These are phyloP conservation scores for Mycena maculata DNA, from an alignment of 768 basidiomycete species.

Conservation along the genomic window DNA sequence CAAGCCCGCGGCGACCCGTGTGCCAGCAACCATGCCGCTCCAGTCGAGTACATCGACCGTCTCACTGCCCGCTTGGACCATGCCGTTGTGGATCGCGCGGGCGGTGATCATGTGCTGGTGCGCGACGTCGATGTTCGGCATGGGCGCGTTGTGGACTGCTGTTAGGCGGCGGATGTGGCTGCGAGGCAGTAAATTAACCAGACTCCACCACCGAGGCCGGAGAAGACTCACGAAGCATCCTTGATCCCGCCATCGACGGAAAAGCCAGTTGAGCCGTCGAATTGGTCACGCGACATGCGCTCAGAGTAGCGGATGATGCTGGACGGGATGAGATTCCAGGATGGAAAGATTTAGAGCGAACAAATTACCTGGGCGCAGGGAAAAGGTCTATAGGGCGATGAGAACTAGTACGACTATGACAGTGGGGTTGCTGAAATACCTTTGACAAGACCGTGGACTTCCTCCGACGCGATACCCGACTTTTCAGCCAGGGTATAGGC, in stretches of 20 bases:
- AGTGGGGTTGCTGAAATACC: constrained; percentile 50
- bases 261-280: constrained; percentile 82
- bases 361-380: constrained; percentile 67
- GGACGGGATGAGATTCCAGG: constrained; percentile 5
- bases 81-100: constrained; percentile 71
- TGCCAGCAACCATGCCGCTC: constrained; percentile 84
- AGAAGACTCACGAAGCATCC: constrained; percentile 69
- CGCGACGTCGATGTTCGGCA: constrained; percentile 78
- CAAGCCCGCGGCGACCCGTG: constrained; percentile 80
- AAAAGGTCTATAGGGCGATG: constrained; percentile 62
- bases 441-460: constrained; percentile 67
- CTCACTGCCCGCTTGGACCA: constrained; percentile 57
- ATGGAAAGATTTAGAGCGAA: neutral
- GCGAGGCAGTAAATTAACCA: neutral
- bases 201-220: neutral
- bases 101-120: constrained; percentile 85
- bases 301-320: constrained; percentile 70
- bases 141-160: constrained; percentile 71
- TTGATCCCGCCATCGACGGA: constrained; percentile 89
- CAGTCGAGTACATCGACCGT: constrained; percentile 77
- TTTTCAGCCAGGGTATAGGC: constrained; percentile 88
- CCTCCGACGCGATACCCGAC: constrained; percentile 77
- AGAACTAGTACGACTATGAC: constrained; percentile 1
- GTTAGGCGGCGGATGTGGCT: constrained; percentile 80
- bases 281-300: constrained; percentile 79